Conservation (phyloP, 208 protist species). For the Acanthamoeba castellanii region DNA sequence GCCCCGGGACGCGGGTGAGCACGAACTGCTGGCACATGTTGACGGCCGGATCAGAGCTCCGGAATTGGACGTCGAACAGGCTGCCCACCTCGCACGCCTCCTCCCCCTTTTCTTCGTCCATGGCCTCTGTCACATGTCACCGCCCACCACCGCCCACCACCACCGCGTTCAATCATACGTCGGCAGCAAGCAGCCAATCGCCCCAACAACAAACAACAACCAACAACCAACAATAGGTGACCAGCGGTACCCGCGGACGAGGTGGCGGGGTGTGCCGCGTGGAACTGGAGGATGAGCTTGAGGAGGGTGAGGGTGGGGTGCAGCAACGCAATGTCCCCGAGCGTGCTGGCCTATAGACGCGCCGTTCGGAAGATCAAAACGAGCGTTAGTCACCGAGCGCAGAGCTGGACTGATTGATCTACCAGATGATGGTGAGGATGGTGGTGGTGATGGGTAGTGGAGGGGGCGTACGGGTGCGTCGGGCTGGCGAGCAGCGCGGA, state of each 20-base stretch:
- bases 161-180: too few species aligned
- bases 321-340: neutral
- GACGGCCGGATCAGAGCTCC: neutral
- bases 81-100: neutral
- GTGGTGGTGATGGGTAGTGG: neutral
- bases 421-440: too few species aligned
- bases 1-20: neutral
- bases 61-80: neutral
- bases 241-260: neutral
- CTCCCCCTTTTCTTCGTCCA: neutral
- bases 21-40: slow-evolving; percentile 49
- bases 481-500: neutral
- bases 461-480: neutral
- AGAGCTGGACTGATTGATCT: too few species aligned
- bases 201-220: too few species aligned
- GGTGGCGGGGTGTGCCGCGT: neutral
- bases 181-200: too few species aligned
- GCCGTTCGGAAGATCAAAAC: neutral
- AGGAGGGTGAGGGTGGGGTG: slow-evolving; percentile 38
- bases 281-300: slow-evolving; percentile 38
- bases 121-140: neutral
- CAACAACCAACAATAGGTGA: too few species aligned
- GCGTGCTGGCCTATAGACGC: neutral
- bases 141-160: too few species aligned
- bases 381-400: too few species aligned